Conservation (phyloP, 2,329 filamentous ascomycete genomes). For the Lasiodiplodia gonubiensis region DNA sequence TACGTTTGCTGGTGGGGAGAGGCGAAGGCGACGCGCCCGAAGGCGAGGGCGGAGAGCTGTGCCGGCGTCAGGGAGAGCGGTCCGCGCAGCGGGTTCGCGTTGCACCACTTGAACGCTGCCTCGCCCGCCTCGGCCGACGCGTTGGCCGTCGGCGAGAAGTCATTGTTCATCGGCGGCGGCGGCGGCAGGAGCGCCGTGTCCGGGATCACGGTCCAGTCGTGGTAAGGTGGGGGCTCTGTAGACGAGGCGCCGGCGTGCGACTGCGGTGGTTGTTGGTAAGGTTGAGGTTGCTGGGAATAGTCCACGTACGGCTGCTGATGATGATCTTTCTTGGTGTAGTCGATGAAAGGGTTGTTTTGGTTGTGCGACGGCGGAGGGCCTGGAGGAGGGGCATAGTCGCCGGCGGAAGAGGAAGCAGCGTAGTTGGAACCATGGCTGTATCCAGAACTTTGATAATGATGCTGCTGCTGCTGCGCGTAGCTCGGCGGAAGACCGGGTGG, state of each 20-base stretch:
- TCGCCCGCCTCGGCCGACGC: conserved; percentile 68
- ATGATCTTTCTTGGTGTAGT: conserved; percentile 9
- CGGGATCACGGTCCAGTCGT: conserved; percentile 76
- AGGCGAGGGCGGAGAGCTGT: conserved; percentile 55
- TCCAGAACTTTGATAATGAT: conserved; percentile 31
- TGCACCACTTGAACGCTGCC: conserved; percentile 70
- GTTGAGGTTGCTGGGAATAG: conserved; percentile 29
- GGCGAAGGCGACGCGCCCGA: conserved; percentile 56
- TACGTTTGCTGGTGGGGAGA: conserved; percentile 32
- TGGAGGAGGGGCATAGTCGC: conserved; percentile 35
- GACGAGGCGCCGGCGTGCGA: conserved; percentile 40
- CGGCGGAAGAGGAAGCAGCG: background rate
- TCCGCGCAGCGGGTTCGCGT: conserved; percentile 61
- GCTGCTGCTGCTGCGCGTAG: conserved; percentile 34
- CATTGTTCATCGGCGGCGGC: conserved; percentile 70
- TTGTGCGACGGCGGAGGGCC: conserved; percentile 30
- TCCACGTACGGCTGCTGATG: background rate
- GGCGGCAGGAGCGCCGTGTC: conserved; percentile 76
- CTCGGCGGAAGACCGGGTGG: conserved; percentile 32
- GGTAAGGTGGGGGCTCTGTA: conserved; percentile 58
- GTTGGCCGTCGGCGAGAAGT: conserved; percentile 72
- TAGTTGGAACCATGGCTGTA: conserved; percentile 32
- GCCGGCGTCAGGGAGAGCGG: conserved; percentile 59
- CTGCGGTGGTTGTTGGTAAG: conserved; percentile 35
- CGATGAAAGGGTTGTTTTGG: conserved; percentile 9